Evolutionary conservation across 192 early-diverging fungal genomes (phyloP).

Genomic region (Rhizophagus sp.): DNA sequence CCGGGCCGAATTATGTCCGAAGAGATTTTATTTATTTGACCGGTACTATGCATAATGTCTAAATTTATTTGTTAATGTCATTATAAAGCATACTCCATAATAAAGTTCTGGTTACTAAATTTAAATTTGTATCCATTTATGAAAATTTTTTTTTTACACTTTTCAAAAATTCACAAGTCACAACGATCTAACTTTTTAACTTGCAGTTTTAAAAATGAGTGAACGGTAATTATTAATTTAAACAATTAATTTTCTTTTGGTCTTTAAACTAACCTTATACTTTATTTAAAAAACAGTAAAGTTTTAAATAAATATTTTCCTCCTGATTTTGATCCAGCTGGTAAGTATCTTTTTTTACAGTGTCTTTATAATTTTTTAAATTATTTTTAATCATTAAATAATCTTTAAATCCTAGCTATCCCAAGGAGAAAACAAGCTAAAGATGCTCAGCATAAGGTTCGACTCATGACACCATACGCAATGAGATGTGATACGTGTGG

Average conservation of each 20-base stretch:
- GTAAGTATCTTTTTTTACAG: background rate
- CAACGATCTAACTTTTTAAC: background rate
- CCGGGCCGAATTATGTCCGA: too few species aligned
- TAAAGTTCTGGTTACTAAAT: too few species aligned
- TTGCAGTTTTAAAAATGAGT: background rate
- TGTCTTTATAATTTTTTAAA: background rate
- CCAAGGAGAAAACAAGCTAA: conserved; percentile 79
- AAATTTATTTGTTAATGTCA: too few species aligned
- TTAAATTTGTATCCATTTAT: too few species aligned
- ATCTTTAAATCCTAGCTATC: conserved; percentile 36
- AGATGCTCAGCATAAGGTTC: conserved; percentile 91
- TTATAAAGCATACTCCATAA: too few species aligned
- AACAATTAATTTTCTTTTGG: background rate
- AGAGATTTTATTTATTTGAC: too few species aligned
- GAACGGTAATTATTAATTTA: background rate
- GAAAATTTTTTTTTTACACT: background rate
- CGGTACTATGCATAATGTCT: too few species aligned
- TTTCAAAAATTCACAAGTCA: too few species aligned
- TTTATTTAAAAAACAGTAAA: conserved; percentile 53
- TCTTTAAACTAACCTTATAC: background rate
- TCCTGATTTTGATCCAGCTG: conserved; percentile 90
- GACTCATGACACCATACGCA: conserved; percentile 97
- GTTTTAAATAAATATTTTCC: conserved; percentile 97
- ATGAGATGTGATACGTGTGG: conserved; percentile 97
- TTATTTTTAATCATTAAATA: too few species aligned